phyloP scores from a whole-genome alignment of 2,329 filamentous ascomycete genomes.

The Epichloe sp. region DNA sequence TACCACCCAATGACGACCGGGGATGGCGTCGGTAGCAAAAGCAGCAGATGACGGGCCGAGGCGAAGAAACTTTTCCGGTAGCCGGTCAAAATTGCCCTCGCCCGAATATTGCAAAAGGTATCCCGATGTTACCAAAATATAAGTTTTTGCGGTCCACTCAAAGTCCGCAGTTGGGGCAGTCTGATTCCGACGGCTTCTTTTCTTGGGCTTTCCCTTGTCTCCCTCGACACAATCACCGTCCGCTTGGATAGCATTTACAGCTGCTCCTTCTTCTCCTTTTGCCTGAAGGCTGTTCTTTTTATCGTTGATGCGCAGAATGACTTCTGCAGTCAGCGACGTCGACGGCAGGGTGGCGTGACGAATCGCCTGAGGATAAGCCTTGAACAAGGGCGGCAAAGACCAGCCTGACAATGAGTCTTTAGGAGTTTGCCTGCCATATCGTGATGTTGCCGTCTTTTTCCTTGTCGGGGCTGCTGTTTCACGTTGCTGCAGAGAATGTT shows the following conservation, averaged over 20 bases:
- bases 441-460: conserved; percentile 6
- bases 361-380: conserved; percentile 74
- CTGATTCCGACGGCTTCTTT: conserved; percentile 31
- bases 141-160: conserved; percentile 64
- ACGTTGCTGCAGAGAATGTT: conserved; percentile 5
- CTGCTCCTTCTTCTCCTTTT: conserved; percentile 7
- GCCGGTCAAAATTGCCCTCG: conserved; percentile 54
- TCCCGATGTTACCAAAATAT: conserved; percentile 56
- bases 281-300: conserved; percentile 22
- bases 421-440: conserved; percentile 7
- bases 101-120: conserved; percentile 63
- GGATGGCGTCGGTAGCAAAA: conserved; percentile 68
- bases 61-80: conserved; percentile 61
- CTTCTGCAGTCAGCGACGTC: conserved; percentile 54
- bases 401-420: conserved; percentile 32
- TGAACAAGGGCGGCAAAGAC: conserved; percentile 67
- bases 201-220: conserved; percentile 27
- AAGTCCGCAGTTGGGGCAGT: conserved; percentile 31
- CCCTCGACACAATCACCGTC: neutral
- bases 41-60: conserved; percentile 64
- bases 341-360: conserved; percentile 60
- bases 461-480: conserved; percentile 6
- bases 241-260: neutral
- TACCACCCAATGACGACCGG: conserved; percentile 67
- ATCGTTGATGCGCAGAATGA: conserved; percentile 49